phyloP scores from a whole-genome alignment of 2,329 filamentous ascomycete species.

The Mycocentrospora acerina region DNA sequence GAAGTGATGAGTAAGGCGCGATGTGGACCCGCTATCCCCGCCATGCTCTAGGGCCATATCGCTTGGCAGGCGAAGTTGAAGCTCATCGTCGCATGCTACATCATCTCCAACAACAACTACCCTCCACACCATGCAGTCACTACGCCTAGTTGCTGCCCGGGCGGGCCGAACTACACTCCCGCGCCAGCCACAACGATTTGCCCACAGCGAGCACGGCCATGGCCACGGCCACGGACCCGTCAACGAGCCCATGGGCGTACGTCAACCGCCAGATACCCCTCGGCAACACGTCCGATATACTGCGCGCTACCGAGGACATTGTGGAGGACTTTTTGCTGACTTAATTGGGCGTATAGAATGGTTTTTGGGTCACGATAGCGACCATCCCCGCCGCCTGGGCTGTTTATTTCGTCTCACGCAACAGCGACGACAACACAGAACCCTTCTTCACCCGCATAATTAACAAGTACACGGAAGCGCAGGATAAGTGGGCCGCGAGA shows the following conservation, averaged over 20 bases:
- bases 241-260: constrained; percentile 55
- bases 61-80: constrained; percentile 17
- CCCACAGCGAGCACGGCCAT: constrained; percentile 39
- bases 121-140: constrained; percentile 46
- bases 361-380: constrained; percentile 52
- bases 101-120: constrained; percentile 21
- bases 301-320: background rate
- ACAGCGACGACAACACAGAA: constrained; percentile 41
- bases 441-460: constrained; percentile 54
- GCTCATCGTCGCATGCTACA: constrained; percentile 30
- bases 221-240: constrained; percentile 41
- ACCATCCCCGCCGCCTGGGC: constrained; percentile 48
- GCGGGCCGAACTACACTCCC: constrained; percentile 36
- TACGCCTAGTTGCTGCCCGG: constrained; percentile 46
- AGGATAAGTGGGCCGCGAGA: constrained; percentile 55
- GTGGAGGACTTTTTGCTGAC: constrained; percentile 16
- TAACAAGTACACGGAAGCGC: constrained; percentile 55
- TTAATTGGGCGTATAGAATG: constrained; percentile 36
- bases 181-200: constrained; percentile 46
- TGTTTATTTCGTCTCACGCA: constrained; percentile 49
- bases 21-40: constrained; percentile 14
- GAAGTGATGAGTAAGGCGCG: constrained; percentile 12
- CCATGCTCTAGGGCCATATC: constrained; percentile 7
- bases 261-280: constrained; percentile 30
- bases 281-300: background rate